Base-by-base conservation (phyloP, 192 early-diverging fungal species). In the Backusella macrospora region DNA sequence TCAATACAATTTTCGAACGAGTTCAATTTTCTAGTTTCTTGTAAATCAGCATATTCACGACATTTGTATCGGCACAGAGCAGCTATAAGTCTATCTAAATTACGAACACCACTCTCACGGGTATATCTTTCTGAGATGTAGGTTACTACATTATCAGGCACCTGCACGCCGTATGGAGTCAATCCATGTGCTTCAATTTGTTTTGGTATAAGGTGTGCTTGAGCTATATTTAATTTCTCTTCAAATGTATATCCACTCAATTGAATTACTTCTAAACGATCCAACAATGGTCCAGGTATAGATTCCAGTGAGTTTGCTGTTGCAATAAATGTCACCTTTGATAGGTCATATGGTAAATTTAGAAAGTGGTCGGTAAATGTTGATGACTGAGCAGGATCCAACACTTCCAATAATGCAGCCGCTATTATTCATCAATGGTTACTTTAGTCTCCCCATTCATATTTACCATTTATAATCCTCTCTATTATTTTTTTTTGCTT, bases 341-440 rank as follows among this genome's bases (percentile, higher is more conserved):
- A 87, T 6, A 89, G 80, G 69, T 89, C 87, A 52, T 86, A 82
- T 7, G 88, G 86, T n/a, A 93, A 79, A 66, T 93, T 92, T 39
- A 95, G 63, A 77, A 94, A 95, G 72, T 96, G 93, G 77, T 95
- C 95, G 2, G 83, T 84, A 74, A 96, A 96, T 0, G 87, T 91
- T 12, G 76, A 82, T 70, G 95, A 95, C 73, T 96, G 94, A 70
- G 95, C 94, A n/a, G 94, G 92, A 77, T 96, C 94, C 45, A 96
- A 75, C 1, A 95, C 90, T 81, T 96, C 94, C 16, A 96, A 80
- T 44, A 96, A 79, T 6, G 94, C 94, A 29, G 93, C 88, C 1
- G 91, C 79, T 70, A 44, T 34, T 34, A 34, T 34, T 34, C 29
- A 34, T 34, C 29, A 34, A 34, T 34, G 29, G 2, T 2, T 34